Conservation (phyloP, 805 yeast species). For the Candida germanica region DNA sequence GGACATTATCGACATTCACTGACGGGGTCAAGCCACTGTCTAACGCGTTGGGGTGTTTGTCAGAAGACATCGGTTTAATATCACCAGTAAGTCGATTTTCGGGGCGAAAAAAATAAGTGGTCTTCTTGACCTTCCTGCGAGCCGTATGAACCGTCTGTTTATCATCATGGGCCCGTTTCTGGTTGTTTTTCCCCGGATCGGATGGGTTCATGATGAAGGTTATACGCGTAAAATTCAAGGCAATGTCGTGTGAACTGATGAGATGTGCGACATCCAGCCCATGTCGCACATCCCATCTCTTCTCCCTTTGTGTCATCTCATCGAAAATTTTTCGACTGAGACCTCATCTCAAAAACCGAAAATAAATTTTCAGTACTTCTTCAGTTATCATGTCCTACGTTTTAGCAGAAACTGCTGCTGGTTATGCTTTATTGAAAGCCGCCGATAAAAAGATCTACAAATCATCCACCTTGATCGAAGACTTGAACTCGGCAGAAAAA, state of each 20-base stretch:
- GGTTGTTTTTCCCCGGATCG: too few species aligned
- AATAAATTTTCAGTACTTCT: slow-evolving; percentile 4
- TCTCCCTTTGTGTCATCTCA: slow-evolving; percentile 2
- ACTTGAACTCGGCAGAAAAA: slow-evolving; percentile 77
- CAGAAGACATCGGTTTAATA: too few species aligned
- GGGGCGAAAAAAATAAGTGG: slow-evolving; percentile 36
- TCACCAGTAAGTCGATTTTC: slow-evolving; percentile 25
- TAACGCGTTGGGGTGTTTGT: neutral
- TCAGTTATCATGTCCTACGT: slow-evolving; percentile 65
- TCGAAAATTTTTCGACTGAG: neutral
- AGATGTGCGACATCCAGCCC: neutral
- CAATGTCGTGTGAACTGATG: too few species aligned
- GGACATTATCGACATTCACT: too few species aligned
- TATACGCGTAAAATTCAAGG: too few species aligned
- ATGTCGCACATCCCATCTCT: neutral
- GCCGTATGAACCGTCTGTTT: too few species aligned
- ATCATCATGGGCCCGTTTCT: too few species aligned
- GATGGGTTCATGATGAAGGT: too few species aligned
- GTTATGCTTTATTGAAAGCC: slow-evolving; percentile 96
- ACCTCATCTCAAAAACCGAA: too few species aligned
- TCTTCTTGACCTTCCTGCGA: slow-evolving; percentile 15
- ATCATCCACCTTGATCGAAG: slow-evolving; percentile 68
- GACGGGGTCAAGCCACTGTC: too few species aligned
- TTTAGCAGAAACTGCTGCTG: slow-evolving; percentile 97
- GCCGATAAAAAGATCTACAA: slow-evolving; percentile 96